These are phyloP conservation scores for Gonium pectorale DNA, from an alignment of 139 green algal species.

Conservation along the genomic window DNA sequence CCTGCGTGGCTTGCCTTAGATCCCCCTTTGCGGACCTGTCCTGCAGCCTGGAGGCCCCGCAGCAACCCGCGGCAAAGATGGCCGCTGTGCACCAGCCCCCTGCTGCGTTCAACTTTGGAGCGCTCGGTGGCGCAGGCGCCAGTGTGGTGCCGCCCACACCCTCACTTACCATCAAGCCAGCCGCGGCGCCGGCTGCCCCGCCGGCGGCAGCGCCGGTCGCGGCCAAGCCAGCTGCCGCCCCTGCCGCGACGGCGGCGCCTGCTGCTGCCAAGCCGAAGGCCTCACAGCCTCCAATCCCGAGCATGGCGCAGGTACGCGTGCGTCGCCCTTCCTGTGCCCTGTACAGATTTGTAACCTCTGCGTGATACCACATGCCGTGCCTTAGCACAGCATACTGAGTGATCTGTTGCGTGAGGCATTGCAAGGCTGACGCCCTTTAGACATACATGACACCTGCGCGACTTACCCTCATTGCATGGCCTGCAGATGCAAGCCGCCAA, in stretches of 20 bases:
- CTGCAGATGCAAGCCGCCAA: slow-evolving; percentile 34
- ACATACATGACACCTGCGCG: not conserved
- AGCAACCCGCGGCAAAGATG: no score
- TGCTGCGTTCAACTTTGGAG: slow-evolving; percentile 10
- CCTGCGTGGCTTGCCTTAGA: no score
- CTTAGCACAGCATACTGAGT: no score
- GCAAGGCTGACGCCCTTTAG: no score
- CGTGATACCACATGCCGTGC: no score
- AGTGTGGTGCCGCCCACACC: not conserved
- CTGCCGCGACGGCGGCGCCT: not conserved
- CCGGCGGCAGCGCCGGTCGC: not conserved
- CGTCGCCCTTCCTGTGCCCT: not conserved
- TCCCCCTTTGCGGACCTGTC: no score
- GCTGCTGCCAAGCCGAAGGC: slow-evolving; percentile 31
- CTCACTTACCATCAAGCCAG: not conserved
- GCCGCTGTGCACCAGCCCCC: no score
- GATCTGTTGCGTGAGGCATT: no score
- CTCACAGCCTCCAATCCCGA: slow-evolving; percentile 17
- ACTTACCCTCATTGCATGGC: not conserved
- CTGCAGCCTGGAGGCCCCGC: no score
- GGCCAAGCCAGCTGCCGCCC: not conserved
- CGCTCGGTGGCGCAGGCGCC: not conserved
- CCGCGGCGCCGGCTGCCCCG: not conserved
- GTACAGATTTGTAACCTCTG: not conserved
- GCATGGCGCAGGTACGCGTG: slow-evolving; percentile 37